Conservation (phyloP, 148 eudicot genomes). For the Heliamphora exappendiculata region DNA sequence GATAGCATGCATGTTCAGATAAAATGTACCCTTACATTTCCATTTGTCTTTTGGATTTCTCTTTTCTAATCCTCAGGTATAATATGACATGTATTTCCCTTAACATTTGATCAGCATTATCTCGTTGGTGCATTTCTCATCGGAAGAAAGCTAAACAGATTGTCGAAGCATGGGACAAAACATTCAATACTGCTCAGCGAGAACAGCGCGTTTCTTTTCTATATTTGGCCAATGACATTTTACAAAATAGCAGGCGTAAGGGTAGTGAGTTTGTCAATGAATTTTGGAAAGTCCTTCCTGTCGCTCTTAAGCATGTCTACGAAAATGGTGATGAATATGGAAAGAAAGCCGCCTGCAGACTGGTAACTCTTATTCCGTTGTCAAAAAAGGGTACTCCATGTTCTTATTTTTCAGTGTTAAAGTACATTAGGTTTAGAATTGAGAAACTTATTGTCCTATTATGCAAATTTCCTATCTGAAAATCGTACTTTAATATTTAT, state of each 20-base stretch:
- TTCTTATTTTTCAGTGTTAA: not conserved
- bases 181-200: slow-evolving; percentile 58
- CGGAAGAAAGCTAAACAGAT: slow-evolving; percentile 77
- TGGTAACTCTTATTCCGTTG: slow-evolving; percentile 43
- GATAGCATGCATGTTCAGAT: not conserved
- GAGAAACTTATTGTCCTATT: not conserved
- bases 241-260: slow-evolving; percentile 90
- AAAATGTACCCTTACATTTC: not conserved
- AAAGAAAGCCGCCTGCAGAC: slow-evolving; percentile 69
- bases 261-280: slow-evolving; percentile 94
- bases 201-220: slow-evolving; percentile 71
- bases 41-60: slow-evolving; percentile 1
- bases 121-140: slow-evolving; percentile 73
- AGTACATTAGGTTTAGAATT: not conserved
- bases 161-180: slow-evolving; percentile 84
- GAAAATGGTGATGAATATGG: slow-evolving; percentile 62
- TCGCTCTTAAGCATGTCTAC: slow-evolving; percentile 67
- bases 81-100: slow-evolving; percentile 20
- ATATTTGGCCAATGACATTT: slow-evolving; percentile 82
- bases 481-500: too few relatives aligned
- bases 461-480: too few relatives aligned
- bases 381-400: not conserved
- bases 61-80: not conserved
- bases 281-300: slow-evolving; percentile 94
- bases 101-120: slow-evolving; percentile 64